Evolutionary conservation across 805 yeast genomes (phyloP).

Genomic region (Myxozyma sirexii): DNA sequence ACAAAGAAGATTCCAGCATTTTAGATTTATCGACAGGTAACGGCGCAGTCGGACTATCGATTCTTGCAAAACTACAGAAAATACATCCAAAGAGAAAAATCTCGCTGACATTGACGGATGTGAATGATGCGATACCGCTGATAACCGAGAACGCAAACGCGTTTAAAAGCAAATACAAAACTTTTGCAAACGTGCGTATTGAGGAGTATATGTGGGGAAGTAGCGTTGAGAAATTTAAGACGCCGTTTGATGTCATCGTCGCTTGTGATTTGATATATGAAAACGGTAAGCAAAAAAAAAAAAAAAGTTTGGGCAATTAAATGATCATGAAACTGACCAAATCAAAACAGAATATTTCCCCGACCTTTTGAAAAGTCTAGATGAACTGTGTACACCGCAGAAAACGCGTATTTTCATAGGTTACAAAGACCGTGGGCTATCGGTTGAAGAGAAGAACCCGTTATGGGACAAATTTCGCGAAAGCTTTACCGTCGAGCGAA

Average conservation of each 20-base stretch:
- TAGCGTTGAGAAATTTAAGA: background rate
- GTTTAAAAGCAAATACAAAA: background rate
- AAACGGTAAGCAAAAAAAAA: constrained; percentile 21
- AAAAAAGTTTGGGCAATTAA: no score
- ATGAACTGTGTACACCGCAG: constrained; percentile 9
- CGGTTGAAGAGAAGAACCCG: constrained; percentile 12
- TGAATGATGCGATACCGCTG: constrained; percentile 23
- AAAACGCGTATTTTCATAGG: constrained; percentile 23
- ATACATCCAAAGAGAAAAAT: no score
- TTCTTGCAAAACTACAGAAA: background rate
- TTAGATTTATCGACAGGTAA: constrained; percentile 31
- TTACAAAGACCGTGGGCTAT: constrained; percentile 30
- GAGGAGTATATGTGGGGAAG: constrained; percentile 20
- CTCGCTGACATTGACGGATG: constrained; percentile 17
- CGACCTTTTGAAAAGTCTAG: constrained; percentile 16
- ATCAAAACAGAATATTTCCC: constrained; percentile 16
- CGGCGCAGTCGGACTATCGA: constrained; percentile 29
- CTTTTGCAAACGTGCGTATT: background rate
- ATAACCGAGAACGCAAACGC: constrained; percentile 16
- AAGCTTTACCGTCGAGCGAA: constrained; percentile 3
- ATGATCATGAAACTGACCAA: background rate
- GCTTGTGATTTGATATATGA: constrained; percentile 33
- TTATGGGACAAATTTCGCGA: constrained; percentile 11
- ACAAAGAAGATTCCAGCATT: background rate
- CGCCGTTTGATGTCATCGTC: constrained; percentile 20